These are phyloP conservation scores for Amborella trichopoda DNA, from an alignment of 164 flowering plant genomes.

Conservation along the genomic window DNA sequence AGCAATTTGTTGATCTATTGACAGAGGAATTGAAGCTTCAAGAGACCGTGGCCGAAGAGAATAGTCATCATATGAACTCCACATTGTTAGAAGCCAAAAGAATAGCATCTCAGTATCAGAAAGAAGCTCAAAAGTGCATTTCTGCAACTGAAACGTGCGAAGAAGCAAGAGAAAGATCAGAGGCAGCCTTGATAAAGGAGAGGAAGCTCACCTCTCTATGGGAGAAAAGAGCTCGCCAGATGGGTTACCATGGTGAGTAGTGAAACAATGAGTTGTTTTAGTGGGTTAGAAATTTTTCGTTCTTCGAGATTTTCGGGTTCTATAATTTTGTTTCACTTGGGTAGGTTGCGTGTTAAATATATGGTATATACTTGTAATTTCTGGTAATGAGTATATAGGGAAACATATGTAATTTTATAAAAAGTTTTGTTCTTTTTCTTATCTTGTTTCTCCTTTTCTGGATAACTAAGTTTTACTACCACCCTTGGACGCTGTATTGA, in stretches of 20 bases:
- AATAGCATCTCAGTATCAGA: constrained; percentile 65
- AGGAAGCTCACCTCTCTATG: constrained; percentile 59
- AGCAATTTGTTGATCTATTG: constrained; percentile 75
- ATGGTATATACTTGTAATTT: too few relatives aligned
- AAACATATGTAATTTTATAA: too few relatives aligned
- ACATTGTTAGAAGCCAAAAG: constrained; percentile 67
- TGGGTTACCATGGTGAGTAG: constrained; percentile 76
- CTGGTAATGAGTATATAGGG: too few relatives aligned
- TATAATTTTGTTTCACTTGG: too few relatives aligned
- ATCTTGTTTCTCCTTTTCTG: too few relatives aligned
- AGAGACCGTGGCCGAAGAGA: constrained; percentile 53
- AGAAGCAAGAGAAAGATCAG: constrained; percentile 69
- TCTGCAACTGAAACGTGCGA: constrained; percentile 86
- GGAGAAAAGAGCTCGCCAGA: constrained; percentile 62
- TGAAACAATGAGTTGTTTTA: too few relatives aligned
- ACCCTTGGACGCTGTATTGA: too few relatives aligned
- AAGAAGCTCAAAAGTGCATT: constrained; percentile 85
- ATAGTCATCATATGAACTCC: constrained; percentile 51
- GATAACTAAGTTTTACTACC: too few relatives aligned
- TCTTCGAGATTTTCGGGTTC: too few relatives aligned
- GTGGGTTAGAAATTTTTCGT: not conserved
- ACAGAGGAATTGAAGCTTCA: constrained; percentile 75
- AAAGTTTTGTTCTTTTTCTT: too few relatives aligned
- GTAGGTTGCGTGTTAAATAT: too few relatives aligned
- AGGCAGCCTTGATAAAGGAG: constrained; percentile 54